These are phyloP conservation scores for Teratosphaeria destructans DNA, from an alignment of 2,329 filamentous ascomycete species.

Conservation along the genomic window DNA sequence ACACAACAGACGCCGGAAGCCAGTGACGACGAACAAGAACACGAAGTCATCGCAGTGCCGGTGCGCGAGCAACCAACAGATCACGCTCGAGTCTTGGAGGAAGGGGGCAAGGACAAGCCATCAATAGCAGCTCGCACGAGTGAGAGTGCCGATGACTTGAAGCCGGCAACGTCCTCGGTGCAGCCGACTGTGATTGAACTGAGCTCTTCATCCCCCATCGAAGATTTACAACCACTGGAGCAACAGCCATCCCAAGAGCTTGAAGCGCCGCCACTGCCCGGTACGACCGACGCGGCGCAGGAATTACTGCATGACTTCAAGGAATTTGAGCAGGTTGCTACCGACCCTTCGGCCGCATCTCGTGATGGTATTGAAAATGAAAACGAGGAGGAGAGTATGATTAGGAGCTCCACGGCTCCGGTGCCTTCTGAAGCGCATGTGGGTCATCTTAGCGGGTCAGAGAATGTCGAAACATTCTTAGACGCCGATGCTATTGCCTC, in stretches of 20 bases:
- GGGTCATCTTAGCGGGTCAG: not conserved
- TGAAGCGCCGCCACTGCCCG: not conserved
- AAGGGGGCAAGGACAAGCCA: not conserved
- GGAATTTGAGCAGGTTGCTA: not conserved
- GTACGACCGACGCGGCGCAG: not conserved
- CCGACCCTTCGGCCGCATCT: not conserved
- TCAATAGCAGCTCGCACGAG: not conserved
- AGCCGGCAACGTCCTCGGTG: not conserved
- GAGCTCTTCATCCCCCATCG: not conserved
- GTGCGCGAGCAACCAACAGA: not conserved
- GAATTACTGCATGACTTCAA: not conserved
- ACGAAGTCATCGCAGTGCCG: not conserved
- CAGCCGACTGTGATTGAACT: not conserved
- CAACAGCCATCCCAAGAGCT: not conserved
- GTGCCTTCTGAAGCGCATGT: not conserved
- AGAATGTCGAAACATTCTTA: not conserved
- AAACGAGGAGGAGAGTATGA: not conserved
- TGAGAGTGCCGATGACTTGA: not conserved
- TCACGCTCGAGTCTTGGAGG: not conserved
- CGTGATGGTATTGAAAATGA: not conserved
- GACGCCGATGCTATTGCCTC: not conserved
- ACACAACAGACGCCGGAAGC: conserved; percentile 1
- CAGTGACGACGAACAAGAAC: not conserved
- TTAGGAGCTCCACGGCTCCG: not conserved
- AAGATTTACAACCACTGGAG: not conserved